Base-by-base conservation (phyloP, 768 basidiomycete genomes). In the Naematelia encephala region DNA sequence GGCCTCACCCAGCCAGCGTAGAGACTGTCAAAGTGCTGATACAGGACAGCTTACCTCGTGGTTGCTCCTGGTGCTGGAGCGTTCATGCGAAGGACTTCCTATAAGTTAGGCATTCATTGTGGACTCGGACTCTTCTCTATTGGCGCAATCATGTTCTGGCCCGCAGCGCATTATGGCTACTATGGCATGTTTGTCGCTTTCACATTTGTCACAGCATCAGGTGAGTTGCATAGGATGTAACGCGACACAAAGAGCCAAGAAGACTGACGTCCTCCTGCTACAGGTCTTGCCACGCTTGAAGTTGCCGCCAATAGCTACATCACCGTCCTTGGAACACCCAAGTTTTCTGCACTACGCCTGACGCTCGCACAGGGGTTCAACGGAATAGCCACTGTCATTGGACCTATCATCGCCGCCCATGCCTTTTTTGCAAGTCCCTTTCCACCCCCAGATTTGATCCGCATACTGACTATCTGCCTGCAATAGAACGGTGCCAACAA, bases 101-200 rank as follows among this genome's bases (percentile, higher is more conserved):
- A 69, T 60, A 66, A 64, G 51, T 52, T 30, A 29, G 68, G 68
- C 11, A 69, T 69, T 21, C 64, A 67, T 39, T 30, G 62, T 49
- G 68, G 68, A 16, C 59, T 69, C 8, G 53, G 48, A 1, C 56
- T 66, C 45, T 69, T 66, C 49, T 39, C 54, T 12, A 52, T 61
- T 12, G 68, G 68, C 5, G 62, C 64, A 3, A 48, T 67, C 25
- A 22, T 69, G 23, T 69, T 64, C 52, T 69, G 68, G 68, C 68
- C 65, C 1, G 45, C 62, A 2, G 68, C 68, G 3, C 48, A 48
- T 22, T 62, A 53, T 30, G 22, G 19, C 5, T 14, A 60, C 10
- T 69, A 66, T 46, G 60, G 53, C 1, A 43, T 51, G 57, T 59
- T 64, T 27, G 51, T 64, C n/a, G 62, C 57, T 10, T 64, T 69